A percentile compares a stretch with the other conserved stretches of the same genome.
Conservation (phyloP, 1,284 basidiomycete genomes). For the Puccinia triticina region DNA sequence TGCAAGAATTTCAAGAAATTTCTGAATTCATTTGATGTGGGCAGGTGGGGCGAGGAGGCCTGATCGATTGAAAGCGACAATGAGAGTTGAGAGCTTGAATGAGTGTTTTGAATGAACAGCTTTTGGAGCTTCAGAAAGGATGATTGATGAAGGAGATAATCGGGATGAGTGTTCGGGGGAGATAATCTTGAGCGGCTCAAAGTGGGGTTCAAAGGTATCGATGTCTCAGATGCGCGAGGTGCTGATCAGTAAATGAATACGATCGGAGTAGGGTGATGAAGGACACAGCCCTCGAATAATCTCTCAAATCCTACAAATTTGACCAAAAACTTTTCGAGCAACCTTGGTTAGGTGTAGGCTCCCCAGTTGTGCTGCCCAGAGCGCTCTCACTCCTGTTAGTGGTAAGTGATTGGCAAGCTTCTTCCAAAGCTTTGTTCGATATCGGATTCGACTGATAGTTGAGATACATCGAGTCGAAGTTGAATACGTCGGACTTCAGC, state of each 20-base stretch:
- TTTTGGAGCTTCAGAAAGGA: no score
- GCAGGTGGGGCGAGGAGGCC: no score
- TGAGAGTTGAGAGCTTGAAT: no score
- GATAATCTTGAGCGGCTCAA: no score
- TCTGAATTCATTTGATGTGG: no score
- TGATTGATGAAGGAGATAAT: no score
- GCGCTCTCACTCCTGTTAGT: background rate
- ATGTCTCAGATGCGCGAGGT: no score
- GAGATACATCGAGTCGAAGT: conserved; percentile 30
- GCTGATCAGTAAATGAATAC: background rate
- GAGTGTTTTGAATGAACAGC: no score
- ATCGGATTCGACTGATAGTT: background rate
- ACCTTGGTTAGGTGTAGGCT: conserved; percentile 3
- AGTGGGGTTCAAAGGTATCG: no score
- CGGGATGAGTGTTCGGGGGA: no score
- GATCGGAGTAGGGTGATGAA: background rate
- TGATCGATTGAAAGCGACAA: no score
- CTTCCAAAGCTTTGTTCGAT: background rate
- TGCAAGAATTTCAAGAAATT: background rate
- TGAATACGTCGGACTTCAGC: background rate
- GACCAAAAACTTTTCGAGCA: background rate
- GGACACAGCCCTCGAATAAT: background rate
- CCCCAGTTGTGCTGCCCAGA: background rate
- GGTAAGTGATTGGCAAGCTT: background rate
- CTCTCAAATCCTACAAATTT: background rate